Evolutionary conservation across 1,284 basidiomycete species (phyloP).

Genomic region (Cryptococcus sp.): DNA sequence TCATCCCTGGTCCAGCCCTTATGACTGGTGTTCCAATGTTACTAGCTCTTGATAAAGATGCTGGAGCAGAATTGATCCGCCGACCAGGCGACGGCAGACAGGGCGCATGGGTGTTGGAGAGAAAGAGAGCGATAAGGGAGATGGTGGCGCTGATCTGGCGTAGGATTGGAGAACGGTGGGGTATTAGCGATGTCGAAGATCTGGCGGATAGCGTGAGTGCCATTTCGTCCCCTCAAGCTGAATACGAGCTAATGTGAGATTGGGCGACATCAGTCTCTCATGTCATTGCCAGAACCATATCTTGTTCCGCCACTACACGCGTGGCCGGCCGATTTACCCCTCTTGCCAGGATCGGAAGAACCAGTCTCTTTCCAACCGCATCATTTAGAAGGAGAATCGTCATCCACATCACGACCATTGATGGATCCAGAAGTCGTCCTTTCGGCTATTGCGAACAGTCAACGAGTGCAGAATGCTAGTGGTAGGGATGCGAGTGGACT

Average conservation of each 20-base stretch:
- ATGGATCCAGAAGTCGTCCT: constrained; percentile 64
- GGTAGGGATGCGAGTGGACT: constrained; percentile 64
- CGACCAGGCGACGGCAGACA: constrained; percentile 51
- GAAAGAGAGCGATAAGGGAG: constrained; percentile 65
- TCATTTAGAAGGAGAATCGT: constrained; percentile 39
- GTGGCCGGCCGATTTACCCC: constrained; percentile 6
- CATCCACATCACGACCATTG: constrained; percentile 30
- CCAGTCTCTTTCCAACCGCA: constrained; percentile 39
- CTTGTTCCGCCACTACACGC: constrained; percentile 35
- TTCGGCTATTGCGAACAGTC: constrained; percentile 58
- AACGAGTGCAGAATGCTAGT: constrained; percentile 63
- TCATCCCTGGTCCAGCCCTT: constrained; percentile 70
- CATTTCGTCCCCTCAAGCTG: not conserved
- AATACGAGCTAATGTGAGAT: not conserved
- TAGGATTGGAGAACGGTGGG: constrained; percentile 71
- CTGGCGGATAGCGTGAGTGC: constrained; percentile 62
- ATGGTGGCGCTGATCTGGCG: constrained; percentile 67
- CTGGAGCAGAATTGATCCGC: constrained; percentile 53
- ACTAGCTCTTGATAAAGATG: constrained; percentile 67
- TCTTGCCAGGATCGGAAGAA: constrained; percentile 38
- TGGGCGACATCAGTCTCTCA: constrained; percentile 24
- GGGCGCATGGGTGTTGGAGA: constrained; percentile 43
- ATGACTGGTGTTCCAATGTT: constrained; percentile 83
- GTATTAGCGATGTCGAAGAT: constrained; percentile 59
- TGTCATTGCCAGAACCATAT: constrained; percentile 41